Base-by-base conservation (phyloP, 2,329 filamentous ascomycete genomes). In the Nothopassalora personata region DNA sequence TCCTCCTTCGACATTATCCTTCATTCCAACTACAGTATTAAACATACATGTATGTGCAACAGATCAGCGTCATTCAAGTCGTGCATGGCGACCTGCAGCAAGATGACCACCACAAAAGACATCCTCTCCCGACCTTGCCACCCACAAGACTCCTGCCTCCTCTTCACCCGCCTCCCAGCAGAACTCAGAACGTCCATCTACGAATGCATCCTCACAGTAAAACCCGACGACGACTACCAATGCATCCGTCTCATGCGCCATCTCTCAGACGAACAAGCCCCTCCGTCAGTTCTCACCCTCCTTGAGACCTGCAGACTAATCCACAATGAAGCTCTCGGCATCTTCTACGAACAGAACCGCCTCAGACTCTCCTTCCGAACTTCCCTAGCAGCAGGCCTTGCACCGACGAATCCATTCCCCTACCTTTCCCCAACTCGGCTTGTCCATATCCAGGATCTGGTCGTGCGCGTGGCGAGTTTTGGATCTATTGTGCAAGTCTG, bases 171-270 rank as follows among this genome's bases (percentile, higher is more conserved):
- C 23, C 58, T 71, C 3, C 69, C 69, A 4, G 46, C 64, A 8
- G 69, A 71, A 53, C 60, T 71, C 28, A 62, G 68, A 1, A 60
- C 53, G 7, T 56, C 58, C 11, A 68, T 70, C 46, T 69, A 65
- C 57, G 61, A 65, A 52, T 67, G 61, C 46, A 66, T 59, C 39
- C 56, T 71, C 13, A 59, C 57, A 11, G 30, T 50, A 19, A 3
- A 50, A 31, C 47, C 47, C 7, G 50, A 53, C 18, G 50, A 53
- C 30, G 15, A 39, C 3, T 11, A 43, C 28, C 4, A 28, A 33
- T 8, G 23, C 8, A 28, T 53, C 31, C 31, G 13, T 34, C 31
- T 53, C 50, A 53, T 30, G 11, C 31, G 31, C 31, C 30, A 53
- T 23, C 30, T 53, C 3, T 13, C 31, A 53, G 28, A 15, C 28